These are phyloP conservation scores for Rhodosporidiobolus odoratus DNA, from an alignment of 768 basidiomycete genomes.

Conservation along the genomic window DNA sequence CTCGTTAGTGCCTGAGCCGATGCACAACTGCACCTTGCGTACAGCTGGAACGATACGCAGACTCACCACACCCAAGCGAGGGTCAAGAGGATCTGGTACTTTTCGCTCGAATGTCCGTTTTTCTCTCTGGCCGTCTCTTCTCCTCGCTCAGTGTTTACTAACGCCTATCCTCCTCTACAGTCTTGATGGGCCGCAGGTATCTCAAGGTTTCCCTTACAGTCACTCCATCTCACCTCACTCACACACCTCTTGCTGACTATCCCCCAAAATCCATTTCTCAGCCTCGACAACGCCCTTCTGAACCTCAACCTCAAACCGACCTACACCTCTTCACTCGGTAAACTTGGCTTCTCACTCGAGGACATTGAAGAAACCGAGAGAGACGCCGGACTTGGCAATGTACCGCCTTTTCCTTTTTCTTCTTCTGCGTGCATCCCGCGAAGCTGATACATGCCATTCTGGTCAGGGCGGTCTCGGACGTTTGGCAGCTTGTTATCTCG, in stretches of 20 bases:
- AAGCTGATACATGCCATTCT: too few relatives aligned
- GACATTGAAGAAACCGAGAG: constrained; percentile 70
- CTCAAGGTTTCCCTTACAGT: background rate
- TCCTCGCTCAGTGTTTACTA: background rate
- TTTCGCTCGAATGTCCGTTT: constrained; percentile 76
- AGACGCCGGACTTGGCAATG: constrained; percentile 61
- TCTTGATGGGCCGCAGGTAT: too few relatives aligned
- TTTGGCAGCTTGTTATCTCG: constrained; percentile 90
- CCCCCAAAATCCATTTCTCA: constrained; percentile 43
- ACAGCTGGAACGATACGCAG: constrained; percentile 30
- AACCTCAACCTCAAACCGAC: constrained; percentile 78
- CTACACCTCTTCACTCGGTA: constrained; percentile 61
- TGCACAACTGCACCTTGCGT: background rate
- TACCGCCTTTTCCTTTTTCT: constrained; percentile 46
- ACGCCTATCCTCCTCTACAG: background rate
- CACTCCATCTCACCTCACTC: constrained; percentile 2
- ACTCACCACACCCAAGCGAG: constrained; percentile 45
- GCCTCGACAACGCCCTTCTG: constrained; percentile 64
- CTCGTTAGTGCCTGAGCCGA: background rate
- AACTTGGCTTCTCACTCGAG: constrained; percentile 66
- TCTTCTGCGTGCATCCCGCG: background rate
- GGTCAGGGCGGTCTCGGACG: constrained; percentile 95
- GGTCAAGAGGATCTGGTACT: constrained; percentile 64
- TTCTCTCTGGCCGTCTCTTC: constrained; percentile 48
- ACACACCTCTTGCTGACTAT: constrained; percentile 11